These are phyloP conservation scores for Cetraspora pellucida DNA, from an alignment of 192 early-diverging fungal species.

Conservation along the genomic window DNA sequence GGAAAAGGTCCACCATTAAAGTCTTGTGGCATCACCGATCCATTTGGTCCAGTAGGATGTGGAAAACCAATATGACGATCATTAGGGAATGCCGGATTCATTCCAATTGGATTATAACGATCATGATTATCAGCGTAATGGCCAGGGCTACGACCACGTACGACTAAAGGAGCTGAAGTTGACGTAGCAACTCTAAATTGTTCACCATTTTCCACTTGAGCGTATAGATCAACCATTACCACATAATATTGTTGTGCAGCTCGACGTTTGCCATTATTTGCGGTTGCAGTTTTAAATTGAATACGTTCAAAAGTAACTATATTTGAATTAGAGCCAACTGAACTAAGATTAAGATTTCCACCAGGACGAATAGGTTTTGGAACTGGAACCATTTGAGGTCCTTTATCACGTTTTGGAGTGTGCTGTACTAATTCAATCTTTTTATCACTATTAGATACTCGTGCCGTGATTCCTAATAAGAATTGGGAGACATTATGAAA, in stretches of 20 bases:
- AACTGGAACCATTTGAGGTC: conserved; percentile 78
- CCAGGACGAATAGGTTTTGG: conserved; percentile 61
- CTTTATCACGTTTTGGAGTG: conserved; percentile 92
- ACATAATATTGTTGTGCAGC: conserved; percentile 95
- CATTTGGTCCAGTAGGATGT: conserved; percentile 20
- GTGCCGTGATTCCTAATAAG: conserved; percentile 74
- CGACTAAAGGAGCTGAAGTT: conserved; percentile 83
- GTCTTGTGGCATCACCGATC: conserved; percentile 34
- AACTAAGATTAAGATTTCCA: conserved; percentile 55
- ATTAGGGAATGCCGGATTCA: conserved; percentile 33
- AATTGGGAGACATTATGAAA: conserved; percentile 67
- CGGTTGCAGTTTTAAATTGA: conserved; percentile 96
- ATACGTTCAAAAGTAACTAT: conserved; percentile 87
- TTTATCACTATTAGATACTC: conserved; percentile 70
- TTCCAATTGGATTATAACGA: conserved; percentile 37
- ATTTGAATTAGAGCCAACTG: conserved; percentile 44
- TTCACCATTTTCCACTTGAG: conserved; percentile 64
- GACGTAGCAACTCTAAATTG: conserved; percentile 64
- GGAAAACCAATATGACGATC: conserved; percentile 32
- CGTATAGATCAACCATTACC: conserved; percentile 79
- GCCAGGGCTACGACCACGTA: conserved; percentile 90
- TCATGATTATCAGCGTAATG: conserved; percentile 81
- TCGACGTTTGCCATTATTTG: conserved; percentile 91
- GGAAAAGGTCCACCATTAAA: conserved; percentile 30
- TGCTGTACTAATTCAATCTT: conserved; percentile 84